Evolutionary conservation across 139 green algal species (phyloP).

Genomic region (Chlorella sp.): DNA sequence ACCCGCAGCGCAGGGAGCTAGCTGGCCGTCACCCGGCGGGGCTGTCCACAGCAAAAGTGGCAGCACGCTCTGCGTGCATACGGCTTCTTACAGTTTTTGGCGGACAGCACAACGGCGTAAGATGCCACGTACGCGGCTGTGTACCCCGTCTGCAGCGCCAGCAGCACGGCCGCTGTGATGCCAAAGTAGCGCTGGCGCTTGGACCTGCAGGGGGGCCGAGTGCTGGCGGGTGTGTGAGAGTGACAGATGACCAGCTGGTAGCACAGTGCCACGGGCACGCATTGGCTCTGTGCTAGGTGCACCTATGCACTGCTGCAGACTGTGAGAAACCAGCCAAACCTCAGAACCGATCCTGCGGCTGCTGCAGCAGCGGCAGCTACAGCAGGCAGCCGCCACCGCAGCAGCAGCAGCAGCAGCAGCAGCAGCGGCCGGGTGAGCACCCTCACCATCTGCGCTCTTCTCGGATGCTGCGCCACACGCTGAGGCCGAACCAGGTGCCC

Average conservation of each 20-base stretch:
- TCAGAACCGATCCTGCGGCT: no score
- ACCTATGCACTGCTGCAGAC: no score
- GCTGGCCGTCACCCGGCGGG: no score
- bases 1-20: no score
- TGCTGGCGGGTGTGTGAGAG: no score
- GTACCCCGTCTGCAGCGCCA: neutral
- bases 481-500: neutral
- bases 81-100: neutral
- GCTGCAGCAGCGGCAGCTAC: no score
- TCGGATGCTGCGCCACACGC: neutral
- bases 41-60: no score
- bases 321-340: no score
- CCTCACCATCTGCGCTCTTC: neutral
- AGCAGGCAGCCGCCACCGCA: neutral
- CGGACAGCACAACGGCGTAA: neutral
- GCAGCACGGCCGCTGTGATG: neutral
- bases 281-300: no score
- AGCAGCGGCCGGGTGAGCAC: neutral
- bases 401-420: neutral
- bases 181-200: conserved; percentile 17
- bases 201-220: neutral
- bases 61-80: no score
- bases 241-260: no score
- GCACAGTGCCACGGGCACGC: no score
- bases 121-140: neutral